These are phyloP conservation scores for Cochliopodium minus DNA, from an alignment of 208 protist genomes.

Conservation along the genomic window DNA sequence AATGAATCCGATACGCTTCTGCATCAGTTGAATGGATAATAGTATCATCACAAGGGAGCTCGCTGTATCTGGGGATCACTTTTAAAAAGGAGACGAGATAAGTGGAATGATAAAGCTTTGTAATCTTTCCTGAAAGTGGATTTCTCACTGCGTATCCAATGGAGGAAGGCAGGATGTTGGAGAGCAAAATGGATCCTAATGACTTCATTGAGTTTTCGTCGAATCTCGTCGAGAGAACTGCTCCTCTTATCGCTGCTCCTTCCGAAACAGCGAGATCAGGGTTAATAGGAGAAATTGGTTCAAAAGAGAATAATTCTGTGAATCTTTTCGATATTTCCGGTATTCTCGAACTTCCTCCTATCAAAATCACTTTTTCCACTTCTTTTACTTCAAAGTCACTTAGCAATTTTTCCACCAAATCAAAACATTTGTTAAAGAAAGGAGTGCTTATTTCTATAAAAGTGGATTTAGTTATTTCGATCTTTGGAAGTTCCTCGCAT, in stretches of 20 bases:
- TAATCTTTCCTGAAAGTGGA: too few relatives aligned
- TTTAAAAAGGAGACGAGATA: too few relatives aligned
- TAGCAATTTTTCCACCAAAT: slow-evolving; percentile 55
- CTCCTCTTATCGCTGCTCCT: slow-evolving; percentile 61
- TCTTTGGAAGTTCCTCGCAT: slow-evolving; percentile 81
- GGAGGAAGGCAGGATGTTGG: too few relatives aligned
- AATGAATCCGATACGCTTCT: too few relatives aligned
- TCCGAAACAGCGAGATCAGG: slow-evolving; percentile 42
- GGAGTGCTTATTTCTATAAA: slow-evolving; percentile 81
- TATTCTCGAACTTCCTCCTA: slow-evolving; percentile 86
- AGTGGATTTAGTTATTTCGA: slow-evolving; percentile 74
- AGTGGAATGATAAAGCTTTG: too few relatives aligned
- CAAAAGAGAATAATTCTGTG: slow-evolving; percentile 74
- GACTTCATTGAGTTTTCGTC: slow-evolving; percentile 18
- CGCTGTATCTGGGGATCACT: too few relatives aligned
- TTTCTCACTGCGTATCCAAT: too few relatives aligned
- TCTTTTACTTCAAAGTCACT: slow-evolving; percentile 59
- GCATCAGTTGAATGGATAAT: too few relatives aligned
- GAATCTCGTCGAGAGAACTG: slow-evolving; percentile 46
- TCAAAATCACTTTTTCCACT: slow-evolving; percentile 69
- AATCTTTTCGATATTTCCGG: slow-evolving; percentile 76
- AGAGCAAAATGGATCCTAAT: slow-evolving; percentile 68
- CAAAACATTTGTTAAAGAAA: slow-evolving; percentile 51
- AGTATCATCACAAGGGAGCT: too few relatives aligned
- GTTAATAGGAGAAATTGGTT: slow-evolving; percentile 44